Conservation (phyloP, 1,284 basidiomycete species). For the Caloboletus firmus region DNA sequence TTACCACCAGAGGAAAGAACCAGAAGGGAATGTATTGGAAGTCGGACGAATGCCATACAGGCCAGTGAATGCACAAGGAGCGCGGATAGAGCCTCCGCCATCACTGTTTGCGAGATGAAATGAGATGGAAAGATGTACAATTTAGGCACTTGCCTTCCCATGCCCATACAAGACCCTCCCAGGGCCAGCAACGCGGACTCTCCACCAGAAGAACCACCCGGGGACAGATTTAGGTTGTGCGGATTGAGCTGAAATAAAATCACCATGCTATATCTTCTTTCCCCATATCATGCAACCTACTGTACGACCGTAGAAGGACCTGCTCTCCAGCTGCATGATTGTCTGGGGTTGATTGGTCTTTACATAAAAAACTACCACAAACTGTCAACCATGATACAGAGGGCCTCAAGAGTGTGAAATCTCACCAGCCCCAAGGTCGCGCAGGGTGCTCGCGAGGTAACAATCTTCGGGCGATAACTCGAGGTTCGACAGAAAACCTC, state of each 20-base stretch:
- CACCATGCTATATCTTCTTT: background rate
- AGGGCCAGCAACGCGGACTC: constrained; percentile 53
- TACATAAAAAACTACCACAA: constrained; percentile 42
- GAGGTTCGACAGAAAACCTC: constrained; percentile 38
- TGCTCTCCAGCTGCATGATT: constrained; percentile 39
- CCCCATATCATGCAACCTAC: constrained; percentile 3
- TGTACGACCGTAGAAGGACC: constrained; percentile 45
- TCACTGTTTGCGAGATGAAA: constrained; percentile 22
- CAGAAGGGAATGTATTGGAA: constrained; percentile 42
- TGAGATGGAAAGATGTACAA: background rate
- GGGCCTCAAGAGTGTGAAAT: background rate
- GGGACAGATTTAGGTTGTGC: constrained; percentile 43
- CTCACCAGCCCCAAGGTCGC: constrained; percentile 37
- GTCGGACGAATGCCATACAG: constrained; percentile 49
- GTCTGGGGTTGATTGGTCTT: constrained; percentile 49
- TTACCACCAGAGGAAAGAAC: constrained; percentile 16
- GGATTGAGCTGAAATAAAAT: constrained; percentile 40
- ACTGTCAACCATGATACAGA: background rate
- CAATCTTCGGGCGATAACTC: constrained; percentile 29
- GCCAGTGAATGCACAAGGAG: constrained; percentile 42
- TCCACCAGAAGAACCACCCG: constrained; percentile 54
- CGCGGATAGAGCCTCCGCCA: constrained; percentile 37
- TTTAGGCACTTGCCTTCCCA: constrained; percentile 45
- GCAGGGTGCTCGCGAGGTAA: constrained; percentile 26
- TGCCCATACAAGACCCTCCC: constrained; percentile 50